Base-by-base conservation (phyloP, 495 filamentous ascomycete genomes). In the Penicillium subrubescens region DNA sequence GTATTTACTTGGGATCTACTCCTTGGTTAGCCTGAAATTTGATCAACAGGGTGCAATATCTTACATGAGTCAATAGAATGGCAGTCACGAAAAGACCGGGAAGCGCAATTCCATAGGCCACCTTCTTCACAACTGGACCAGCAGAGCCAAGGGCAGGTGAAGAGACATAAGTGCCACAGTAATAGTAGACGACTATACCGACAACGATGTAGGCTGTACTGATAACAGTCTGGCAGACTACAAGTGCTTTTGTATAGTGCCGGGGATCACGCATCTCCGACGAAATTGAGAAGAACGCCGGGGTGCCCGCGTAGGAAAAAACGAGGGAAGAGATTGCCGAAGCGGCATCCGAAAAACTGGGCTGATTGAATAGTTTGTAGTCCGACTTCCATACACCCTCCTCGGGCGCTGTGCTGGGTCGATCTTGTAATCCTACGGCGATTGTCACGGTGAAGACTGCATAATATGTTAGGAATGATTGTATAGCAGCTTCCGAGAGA, bases 81-180 rank as follows among this genome's bases (percentile, higher is more conserved):
- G 70, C 72, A 1, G 75, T 68, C 21, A 76, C 74, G 5, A 75
- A 53, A 17, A 78, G 50, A 11, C 73, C 88, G 14, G 91, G 91
- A 8, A 91, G 70, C 8, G 89, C 91, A 64, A 94, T 75, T 5
- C 90, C 91, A 67, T 90, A 94, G 7, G 87, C 85, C 41, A 93
- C 70, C 70, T 90, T 92, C 64, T 88, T 85, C 10, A 94, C 69
- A 0, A 81, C 53, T 0, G 72, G 66, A 8, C 86, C 82, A 14
- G 88, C 87, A 0, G 89, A 89, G 5, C 88, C 83, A 2, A 94
- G 83, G 6, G 90, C 89, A 0, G 92, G 92, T 0, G 88, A 88
- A 14, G 78, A 71, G 51, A 94, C 90, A 19, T 82, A 80, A 0
- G 73, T 75, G 8, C 92, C 91, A 33, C 87, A 88, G 73, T 84